Evolutionary conservation across 1,284 basidiomycete genomes (phyloP).

Genomic region (Trametes polyzona): DNA sequence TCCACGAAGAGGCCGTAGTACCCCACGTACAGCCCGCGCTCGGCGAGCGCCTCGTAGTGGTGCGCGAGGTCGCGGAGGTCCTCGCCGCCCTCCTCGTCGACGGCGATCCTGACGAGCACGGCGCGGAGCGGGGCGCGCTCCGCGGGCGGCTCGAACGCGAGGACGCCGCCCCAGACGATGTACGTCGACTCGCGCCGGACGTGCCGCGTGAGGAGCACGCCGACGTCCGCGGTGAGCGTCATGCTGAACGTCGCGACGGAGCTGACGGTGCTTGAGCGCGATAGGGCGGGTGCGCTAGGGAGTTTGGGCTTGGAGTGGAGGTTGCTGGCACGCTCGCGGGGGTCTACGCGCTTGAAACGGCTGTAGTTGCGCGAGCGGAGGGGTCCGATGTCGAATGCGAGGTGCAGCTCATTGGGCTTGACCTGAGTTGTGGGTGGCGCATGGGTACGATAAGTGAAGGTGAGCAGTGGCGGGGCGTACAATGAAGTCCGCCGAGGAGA

Average conservation of each 20-base stretch:
- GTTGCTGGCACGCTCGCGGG: neutral
- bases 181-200: constrained; percentile 25
- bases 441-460: neutral
- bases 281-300: neutral
- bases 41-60: constrained; percentile 22
- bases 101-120: constrained; percentile 26
- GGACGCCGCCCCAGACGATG: constrained; percentile 26
- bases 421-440: constrained; percentile 8
- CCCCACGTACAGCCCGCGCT: constrained; percentile 22
- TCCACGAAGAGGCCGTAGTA: constrained; percentile 25
- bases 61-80: constrained; percentile 26
- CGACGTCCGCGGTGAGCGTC: constrained; percentile 21
- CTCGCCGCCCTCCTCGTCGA: constrained; percentile 26
- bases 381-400: constrained; percentile 24
- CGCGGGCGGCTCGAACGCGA: constrained; percentile 17
- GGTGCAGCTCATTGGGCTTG: constrained; percentile 23
- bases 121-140: constrained; percentile 11
- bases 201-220: constrained; percentile 23
- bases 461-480: constrained; percentile 3
- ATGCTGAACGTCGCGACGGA: constrained; percentile 16
- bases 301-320: neutral
- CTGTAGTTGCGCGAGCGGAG: constrained; percentile 18
- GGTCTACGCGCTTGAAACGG: constrained; percentile 19
- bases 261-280: constrained; percentile 20
- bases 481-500: constrained; percentile 16